Conservation (phyloP, 495 filamentous ascomycete genomes). For the Halenospora varia region DNA sequence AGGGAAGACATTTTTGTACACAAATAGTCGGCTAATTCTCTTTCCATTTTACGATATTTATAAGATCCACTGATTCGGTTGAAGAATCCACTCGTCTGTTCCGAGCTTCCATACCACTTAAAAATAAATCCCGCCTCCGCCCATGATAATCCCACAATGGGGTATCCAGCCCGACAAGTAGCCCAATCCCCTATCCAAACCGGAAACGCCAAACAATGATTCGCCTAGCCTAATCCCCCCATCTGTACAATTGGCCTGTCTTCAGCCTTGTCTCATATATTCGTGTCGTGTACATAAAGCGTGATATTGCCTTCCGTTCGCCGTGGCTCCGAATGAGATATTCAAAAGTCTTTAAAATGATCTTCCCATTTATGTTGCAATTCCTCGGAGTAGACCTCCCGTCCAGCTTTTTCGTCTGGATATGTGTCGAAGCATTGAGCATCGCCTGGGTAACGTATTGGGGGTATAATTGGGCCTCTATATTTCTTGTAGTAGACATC, state of each 20-base stretch:
- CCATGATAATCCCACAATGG: too few relatives aligned
- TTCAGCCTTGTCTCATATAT: not conserved
- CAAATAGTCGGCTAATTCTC: not conserved
- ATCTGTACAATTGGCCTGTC: not conserved
- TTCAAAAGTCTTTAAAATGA: conserved; percentile 75
- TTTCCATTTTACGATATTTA: not conserved
- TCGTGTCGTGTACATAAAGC: not conserved
- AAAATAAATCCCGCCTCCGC: too few relatives aligned
- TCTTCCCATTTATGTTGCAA: conserved; percentile 70
- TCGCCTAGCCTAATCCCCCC: not conserved
- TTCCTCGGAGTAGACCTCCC: conserved; percentile 66
- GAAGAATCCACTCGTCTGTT: not conserved
- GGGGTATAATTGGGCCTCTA: conserved; percentile 82
- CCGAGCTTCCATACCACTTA: not conserved
- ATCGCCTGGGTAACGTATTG: conserved; percentile 75
- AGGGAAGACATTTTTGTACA: too few relatives aligned
- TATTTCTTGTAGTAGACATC: conserved; percentile 65
- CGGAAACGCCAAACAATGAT: not conserved
- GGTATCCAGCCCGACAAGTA: too few relatives aligned
- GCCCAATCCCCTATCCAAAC: not conserved
- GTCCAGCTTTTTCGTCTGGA: conserved; percentile 50
- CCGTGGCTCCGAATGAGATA: too few relatives aligned
- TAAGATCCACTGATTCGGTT: not conserved
- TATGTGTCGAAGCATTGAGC: conserved; percentile 91
- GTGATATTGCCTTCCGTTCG: not conserved